These are phyloP conservation scores for Ceratobasidium theobromae DNA, from an alignment of 1,284 basidiomycete genomes.

Conservation along the genomic window DNA sequence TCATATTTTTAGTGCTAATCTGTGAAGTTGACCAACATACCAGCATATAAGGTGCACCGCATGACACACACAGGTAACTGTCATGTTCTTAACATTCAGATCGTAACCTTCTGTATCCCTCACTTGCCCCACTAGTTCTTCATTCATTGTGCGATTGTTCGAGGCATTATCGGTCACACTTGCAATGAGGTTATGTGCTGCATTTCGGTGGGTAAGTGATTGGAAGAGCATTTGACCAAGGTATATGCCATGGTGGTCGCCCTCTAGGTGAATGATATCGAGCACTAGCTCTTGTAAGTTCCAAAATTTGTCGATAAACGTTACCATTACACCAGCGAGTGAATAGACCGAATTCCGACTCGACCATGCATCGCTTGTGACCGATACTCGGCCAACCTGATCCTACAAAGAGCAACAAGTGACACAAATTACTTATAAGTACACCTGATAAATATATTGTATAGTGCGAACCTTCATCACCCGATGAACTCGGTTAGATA, in stretches of 20 bases:
- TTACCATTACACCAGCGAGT: not conserved
- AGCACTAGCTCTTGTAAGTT: not conserved
- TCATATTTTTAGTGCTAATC: no score
- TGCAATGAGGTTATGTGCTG: not conserved
- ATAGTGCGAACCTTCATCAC: not conserved
- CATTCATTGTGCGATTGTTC: not conserved
- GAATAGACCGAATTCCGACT: conserved; percentile 1
- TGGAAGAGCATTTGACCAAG: not conserved
- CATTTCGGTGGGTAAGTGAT: not conserved
- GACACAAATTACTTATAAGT: not conserved
- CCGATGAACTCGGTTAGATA: not conserved
- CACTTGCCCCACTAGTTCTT: not conserved
- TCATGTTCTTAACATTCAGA: not conserved
- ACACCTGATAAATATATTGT: not conserved
- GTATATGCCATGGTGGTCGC: not conserved
- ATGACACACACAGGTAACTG: not conserved
- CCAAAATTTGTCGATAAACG: not conserved
- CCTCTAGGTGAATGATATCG: not conserved
- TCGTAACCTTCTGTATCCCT: not conserved
- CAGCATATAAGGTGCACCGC: not conserved
- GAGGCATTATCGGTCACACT: not conserved
- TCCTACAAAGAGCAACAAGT: not conserved
- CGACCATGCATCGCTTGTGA: conserved; percentile 1
- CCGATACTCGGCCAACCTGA: not conserved
- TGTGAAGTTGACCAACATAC: not conserved